phyloP scores from a whole-genome alignment of 2,329 filamentous ascomycete genomes.

The Cladosporium phlei region DNA sequence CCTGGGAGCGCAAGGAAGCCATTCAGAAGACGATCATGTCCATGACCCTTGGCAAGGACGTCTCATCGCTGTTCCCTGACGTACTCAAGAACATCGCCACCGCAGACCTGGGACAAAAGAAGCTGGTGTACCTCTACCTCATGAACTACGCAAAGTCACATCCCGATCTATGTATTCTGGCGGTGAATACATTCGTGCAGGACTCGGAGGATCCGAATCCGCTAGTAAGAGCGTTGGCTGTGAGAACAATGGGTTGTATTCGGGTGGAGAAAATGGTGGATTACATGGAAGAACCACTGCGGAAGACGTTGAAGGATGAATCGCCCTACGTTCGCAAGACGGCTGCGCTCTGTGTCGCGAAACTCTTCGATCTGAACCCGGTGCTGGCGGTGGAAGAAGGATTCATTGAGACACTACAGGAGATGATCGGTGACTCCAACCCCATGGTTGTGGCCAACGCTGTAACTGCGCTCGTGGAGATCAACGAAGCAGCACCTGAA shows the following conservation, averaged over 20 bases:
- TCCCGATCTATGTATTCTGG: slow-evolving; percentile 95
- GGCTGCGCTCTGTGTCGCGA: slow-evolving; percentile 94
- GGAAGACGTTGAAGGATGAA: slow-evolving; percentile 94
- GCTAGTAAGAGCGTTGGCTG: slow-evolving; percentile 86
- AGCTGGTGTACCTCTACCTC: slow-evolving; percentile 95
- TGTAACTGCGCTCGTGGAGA: slow-evolving; percentile 88
- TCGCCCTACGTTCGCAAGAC: slow-evolving; percentile 98
- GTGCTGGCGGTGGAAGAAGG: slow-evolving; percentile 92
- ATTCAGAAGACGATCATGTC: slow-evolving; percentile 99
- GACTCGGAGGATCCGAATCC: slow-evolving; percentile 98
- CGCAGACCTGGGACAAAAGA: slow-evolving; percentile 92
- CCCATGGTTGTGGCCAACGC: slow-evolving; percentile 99
- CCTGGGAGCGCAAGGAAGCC: slow-evolving; percentile 95
- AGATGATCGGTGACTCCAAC: slow-evolving; percentile 94
- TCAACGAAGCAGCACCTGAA: slow-evolving; percentile 83
- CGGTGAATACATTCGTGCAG: slow-evolving; percentile 98
- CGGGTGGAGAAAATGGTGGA: slow-evolving; percentile 99
- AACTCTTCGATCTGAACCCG: slow-evolving; percentile 93
- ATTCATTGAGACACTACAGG: slow-evolving; percentile 87
- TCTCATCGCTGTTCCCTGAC: slow-evolving; percentile 93
- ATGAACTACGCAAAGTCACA: slow-evolving; percentile 99
- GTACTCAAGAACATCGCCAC: slow-evolving; percentile 99
- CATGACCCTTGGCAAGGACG: slow-evolving; percentile 98
- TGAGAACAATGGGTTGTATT: slow-evolving; percentile 98
- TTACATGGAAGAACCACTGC: slow-evolving; percentile 96